Evolutionary conservation across 805 yeast species (phyloP).

Genomic region (Komagataella phaffii): DNA sequence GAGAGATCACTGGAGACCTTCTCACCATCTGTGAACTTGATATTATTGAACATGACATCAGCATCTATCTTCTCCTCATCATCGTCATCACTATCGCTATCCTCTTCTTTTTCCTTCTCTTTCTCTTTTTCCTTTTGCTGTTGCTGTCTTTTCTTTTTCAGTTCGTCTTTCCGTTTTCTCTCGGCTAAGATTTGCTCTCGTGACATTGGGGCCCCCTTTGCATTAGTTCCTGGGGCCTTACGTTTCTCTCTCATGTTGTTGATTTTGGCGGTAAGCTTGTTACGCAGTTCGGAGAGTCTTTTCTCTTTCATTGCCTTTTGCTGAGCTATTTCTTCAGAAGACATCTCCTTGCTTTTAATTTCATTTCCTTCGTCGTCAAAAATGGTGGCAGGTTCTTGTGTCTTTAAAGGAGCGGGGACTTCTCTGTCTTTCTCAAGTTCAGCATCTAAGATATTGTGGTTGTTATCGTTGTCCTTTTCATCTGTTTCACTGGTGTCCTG

Average conservation of each 20-base stretch:
- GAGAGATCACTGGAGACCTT: conserved; percentile 62
- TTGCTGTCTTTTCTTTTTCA: conserved; percentile 16
- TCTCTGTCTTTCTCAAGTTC: conserved; percentile 14
- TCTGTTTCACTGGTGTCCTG: conserved; percentile 15
- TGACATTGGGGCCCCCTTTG: conserved; percentile 70
- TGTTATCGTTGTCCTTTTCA: conserved; percentile 7
- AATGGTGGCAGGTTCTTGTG: conserved; percentile 18
- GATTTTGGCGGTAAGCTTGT: conserved; percentile 69
- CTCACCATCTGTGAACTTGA: conserved; percentile 72
- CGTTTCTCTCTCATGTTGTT: conserved; percentile 60
- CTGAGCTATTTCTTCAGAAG: conserved; percentile 24
- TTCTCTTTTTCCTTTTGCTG: conserved; percentile 16
- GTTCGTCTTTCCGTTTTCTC: conserved; percentile 35
- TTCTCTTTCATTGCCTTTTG: conserved; percentile 35
- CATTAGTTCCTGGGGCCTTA: conserved; percentile 82
- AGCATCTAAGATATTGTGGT: neutral
- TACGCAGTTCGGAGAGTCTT: conserved; percentile 55
- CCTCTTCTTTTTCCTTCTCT: conserved; percentile 20
- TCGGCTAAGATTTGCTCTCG: conserved; percentile 68
- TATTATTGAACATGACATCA: conserved; percentile 62
- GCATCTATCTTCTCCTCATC: conserved; percentile 18
- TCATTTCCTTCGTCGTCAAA: conserved; percentile 67
- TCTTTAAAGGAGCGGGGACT: conserved; percentile 24
- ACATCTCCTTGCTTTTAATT: conserved; percentile 9
- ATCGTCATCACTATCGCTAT: conserved; percentile 20